A percentile compares a stretch with the other conserved stretches of the same genome.
Evolutionary conservation across 805 yeast species (phyloP).

Genomic region (Lachancea lanzarotensis): DNA sequence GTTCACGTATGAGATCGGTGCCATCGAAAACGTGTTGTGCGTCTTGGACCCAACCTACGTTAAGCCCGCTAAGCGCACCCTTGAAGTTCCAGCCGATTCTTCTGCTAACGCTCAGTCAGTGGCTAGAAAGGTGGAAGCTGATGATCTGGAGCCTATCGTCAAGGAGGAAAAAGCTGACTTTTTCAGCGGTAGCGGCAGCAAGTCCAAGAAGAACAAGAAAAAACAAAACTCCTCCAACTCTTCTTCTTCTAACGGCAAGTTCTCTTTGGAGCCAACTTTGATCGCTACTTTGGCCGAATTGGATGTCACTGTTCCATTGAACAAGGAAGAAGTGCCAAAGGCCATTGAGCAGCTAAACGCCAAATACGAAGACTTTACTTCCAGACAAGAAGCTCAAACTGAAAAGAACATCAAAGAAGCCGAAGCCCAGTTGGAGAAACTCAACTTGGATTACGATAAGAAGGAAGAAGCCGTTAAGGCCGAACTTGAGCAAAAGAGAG

Average conservation of each 20-base stretch:
- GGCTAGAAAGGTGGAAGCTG: conserved; percentile 57
- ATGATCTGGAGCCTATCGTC: conserved; percentile 42
- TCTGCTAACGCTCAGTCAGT: conserved; percentile 36
- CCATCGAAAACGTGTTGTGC: conserved; percentile 64
- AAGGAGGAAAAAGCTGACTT: conserved; percentile 38
- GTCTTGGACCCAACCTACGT: conserved; percentile 77
- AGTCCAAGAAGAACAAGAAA: conserved; percentile 46
- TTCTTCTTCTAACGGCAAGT: conserved; percentile 34
- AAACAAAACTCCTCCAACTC: conserved; percentile 32
- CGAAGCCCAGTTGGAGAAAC: conserved; percentile 64
- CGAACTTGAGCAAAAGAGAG: conserved; percentile 30
- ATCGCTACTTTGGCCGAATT: conserved; percentile 72
- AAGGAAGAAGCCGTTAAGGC: conserved; percentile 37
- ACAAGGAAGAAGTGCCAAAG: conserved; percentile 59
- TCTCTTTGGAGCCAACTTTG: conserved; percentile 73
- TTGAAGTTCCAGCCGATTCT: conserved; percentile 24
- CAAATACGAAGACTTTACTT: conserved; percentile 61
- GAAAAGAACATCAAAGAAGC: conserved; percentile 68
- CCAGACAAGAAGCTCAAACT: conserved; percentile 76
- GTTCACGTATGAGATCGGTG: conserved; percentile 66
- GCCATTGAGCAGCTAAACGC: conserved; percentile 62
- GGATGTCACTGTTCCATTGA: conserved; percentile 70
- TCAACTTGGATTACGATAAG: conserved; percentile 47
- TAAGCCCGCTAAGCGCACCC: conserved; percentile 40
- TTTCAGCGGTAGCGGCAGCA: conserved; percentile 38